Base-by-base conservation (phyloP, 1,284 basidiomycete genomes). In the Naganishia sp. region DNA sequence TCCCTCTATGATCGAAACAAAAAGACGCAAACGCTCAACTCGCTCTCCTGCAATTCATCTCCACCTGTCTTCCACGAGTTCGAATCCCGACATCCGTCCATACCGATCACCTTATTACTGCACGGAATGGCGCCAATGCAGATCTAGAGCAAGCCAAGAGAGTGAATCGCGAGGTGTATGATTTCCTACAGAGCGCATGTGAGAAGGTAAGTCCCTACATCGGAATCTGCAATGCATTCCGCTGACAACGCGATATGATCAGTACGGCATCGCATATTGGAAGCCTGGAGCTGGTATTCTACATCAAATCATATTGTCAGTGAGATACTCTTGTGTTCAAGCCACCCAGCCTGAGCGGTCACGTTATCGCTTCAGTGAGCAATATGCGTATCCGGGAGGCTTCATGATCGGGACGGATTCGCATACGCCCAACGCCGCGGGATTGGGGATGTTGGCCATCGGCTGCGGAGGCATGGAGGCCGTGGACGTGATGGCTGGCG, bases 401-500 rank as follows among this genome's bases (percentile, higher is more conserved):
- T 74, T 83, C 66, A 80, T 80, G 78, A 76, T 80, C 55, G 82
- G 82, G 57, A 72, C 80, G 85, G 93, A 97, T 79, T 96, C 93
- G 18, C 94, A 97, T 79, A 96, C 94, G 4, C 94, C 94, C 10
- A 97, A 97, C 76, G 94, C 94, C 56, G 92, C 93, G 67, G 94
- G 94, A 42, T 85, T 97, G 63, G 94, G 94, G 17, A 85, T 92
- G 83, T 85, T 97, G 63, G 94, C 94, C 5, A 95, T 96, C 66
- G 94, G 94, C 61, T 94, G 97, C 35, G 94, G 94, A 69, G 94
- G 94, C 62, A 94, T 94, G 31, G 94, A 97, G 75, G 94, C 93
- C 23, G 94, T 97, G 42, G 94, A 97, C 78, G 94, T 92, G n/a
- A 91, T 97, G 88, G 95, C 94, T 4, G 89, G 90, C 60, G 94